These are phyloP conservation scores for Xylaria curta DNA, from an alignment of 495 filamentous ascomycete species.

Conservation along the genomic window DNA sequence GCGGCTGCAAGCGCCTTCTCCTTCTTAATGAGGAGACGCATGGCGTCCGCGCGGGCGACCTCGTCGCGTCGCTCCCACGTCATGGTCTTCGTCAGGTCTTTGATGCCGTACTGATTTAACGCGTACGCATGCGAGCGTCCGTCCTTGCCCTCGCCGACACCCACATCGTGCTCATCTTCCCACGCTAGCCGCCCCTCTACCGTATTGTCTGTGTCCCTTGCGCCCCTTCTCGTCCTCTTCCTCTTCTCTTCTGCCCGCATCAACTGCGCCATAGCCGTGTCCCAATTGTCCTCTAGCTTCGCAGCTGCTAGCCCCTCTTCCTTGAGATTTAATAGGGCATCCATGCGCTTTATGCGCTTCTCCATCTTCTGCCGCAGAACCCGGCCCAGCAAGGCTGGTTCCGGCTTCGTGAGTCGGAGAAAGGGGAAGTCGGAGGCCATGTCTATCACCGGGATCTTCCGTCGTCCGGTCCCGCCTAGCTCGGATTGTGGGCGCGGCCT, in stretches of 20 bases:
- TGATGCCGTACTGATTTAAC: conserved; percentile 25
- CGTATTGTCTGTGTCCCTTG: too few species aligned
- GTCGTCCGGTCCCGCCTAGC: conserved; percentile 54
- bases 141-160: background rate
- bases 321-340: background rate
- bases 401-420: conserved; percentile 73
- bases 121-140: conserved; percentile 17
- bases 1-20: conserved; percentile 52
- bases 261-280: conserved; percentile 44
- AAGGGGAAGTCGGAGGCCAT: conserved; percentile 69
- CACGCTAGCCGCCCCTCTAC: conserved; percentile 20
- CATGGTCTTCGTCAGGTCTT: conserved; percentile 19
- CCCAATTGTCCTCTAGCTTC: conserved; percentile 65
- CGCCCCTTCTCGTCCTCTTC: conserved; percentile 10
- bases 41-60: conserved; percentile 48
- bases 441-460: conserved; percentile 66
- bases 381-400: conserved; percentile 61
- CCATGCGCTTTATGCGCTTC: conserved; percentile 48
- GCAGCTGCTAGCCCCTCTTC: conserved; percentile 50
- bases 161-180: conserved; percentile 1
- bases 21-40: conserved; percentile 54
- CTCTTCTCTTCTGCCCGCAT: conserved; percentile 21
- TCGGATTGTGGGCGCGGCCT: conserved; percentile 50
- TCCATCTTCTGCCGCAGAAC: conserved; percentile 60
- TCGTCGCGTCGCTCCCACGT: conserved; percentile 38